phyloP scores from a whole-genome alignment of 2,329 filamentous ascomycete species.

The Aspergillus udagawae region DNA sequence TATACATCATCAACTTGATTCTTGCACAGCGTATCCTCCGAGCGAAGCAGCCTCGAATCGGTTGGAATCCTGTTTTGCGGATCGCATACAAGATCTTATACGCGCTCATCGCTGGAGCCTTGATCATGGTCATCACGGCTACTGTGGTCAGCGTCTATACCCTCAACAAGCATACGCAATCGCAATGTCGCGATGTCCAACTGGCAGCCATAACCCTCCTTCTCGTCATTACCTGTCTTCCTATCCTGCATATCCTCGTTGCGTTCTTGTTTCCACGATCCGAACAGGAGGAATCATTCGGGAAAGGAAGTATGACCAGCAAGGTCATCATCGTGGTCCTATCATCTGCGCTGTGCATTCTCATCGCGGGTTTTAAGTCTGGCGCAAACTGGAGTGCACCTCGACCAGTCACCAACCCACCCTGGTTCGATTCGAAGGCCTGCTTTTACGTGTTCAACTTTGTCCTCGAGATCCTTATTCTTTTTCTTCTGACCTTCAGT shows the following conservation, averaged over 20 bases:
- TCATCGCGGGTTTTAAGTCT: constrained; percentile 67
- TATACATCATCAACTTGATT: constrained; percentile 75
- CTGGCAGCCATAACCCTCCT: constrained; percentile 60
- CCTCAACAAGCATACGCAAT: constrained; percentile 47
- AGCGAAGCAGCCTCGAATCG: constrained; percentile 65
- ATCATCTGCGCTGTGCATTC: constrained; percentile 51
- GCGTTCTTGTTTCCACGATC: constrained; percentile 43
- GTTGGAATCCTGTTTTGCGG: constrained; percentile 59
- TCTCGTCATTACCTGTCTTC: constrained; percentile 62
- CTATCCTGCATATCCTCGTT: constrained; percentile 53
- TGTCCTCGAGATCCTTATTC: constrained; percentile 65
- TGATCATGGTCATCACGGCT: constrained; percentile 63
- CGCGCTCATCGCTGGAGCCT: constrained; percentile 52
- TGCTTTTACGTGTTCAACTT: constrained; percentile 81
- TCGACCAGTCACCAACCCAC: constrained; percentile 51
- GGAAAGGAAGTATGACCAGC: constrained; percentile 60
- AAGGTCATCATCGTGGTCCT: constrained; percentile 64
- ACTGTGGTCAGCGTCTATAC: constrained; percentile 67
- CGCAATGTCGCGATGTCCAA: constrained; percentile 60
- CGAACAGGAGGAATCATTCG: constrained; percentile 57
- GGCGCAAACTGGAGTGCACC: constrained; percentile 53
- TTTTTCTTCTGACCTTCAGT: constrained; percentile 61
- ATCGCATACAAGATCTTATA: constrained; percentile 57
- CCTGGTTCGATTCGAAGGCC: constrained; percentile 67
- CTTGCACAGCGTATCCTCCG: constrained; percentile 72